Base-by-base conservation (phyloP, 1,139 yeast species). In the Lodderomyces theae region DNA sequence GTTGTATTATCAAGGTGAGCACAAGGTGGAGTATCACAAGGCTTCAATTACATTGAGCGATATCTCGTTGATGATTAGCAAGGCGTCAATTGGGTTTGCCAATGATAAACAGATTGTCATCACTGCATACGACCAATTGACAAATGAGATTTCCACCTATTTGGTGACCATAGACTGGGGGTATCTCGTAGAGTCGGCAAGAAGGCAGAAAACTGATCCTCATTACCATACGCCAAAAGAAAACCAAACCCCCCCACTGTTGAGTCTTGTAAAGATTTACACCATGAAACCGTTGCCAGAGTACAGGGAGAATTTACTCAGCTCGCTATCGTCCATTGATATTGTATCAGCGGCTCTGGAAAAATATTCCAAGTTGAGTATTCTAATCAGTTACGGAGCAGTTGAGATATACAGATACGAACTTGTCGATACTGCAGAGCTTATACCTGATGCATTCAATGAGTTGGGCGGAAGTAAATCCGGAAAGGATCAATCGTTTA, bases 151-250 rank as follows among this genome's bases (percentile, higher is more conserved):
- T 11, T 63, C 66, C 38, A 65, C 81, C 1, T 83, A 72, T 53
- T 56, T 64, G 11, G 58, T 82, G 3, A 46, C 57, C 0, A 64
- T 85, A 10, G 77, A 80, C 43, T 85, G 92, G 94, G 84, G 85
- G 1, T 75, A 65, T 44, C 60, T 79, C 35, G 56, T 60, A 2
- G 72, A 69, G 40, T 68, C 80, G 5, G 79, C 81, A 3, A 64
- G 61, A 37, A 66, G 68, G 35, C 75, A 78, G 45, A 66, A 69
- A 44, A 61, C 64, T 3, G 76, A 72, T 43, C 81, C 81, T 10
- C 76, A 74, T 47, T 77, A 64, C 51, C 72, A 72, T 46, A 77
- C 80, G 0, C 80, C 82, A 0, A 66, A 64, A 33, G 72, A 66
- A 22, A 40, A 46, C 4, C 66, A 61, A 45, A 56, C 43, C 19